These are phyloP conservation scores for Arachnopeziza araneosa DNA, from an alignment of 2,329 filamentous ascomycete genomes.

Conservation along the genomic window DNA sequence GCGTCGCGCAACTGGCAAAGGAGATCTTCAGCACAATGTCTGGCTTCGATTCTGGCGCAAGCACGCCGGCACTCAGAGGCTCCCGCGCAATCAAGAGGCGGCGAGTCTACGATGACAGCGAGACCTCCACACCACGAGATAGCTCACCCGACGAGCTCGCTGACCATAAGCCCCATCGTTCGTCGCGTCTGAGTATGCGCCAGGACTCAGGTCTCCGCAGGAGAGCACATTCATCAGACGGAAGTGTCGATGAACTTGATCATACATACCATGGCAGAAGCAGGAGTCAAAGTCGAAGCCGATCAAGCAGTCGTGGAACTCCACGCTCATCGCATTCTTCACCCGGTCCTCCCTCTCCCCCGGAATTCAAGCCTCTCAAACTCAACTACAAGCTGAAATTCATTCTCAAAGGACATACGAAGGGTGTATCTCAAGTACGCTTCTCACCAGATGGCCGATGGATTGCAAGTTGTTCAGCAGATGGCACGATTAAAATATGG, in stretches of 20 bases:
- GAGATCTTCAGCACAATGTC: conserved; percentile 17
- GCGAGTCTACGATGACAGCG: conserved; percentile 35
- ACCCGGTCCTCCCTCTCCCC: conserved; percentile 16
- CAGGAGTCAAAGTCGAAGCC: conserved; percentile 16
- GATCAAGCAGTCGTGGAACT: conserved; percentile 21
- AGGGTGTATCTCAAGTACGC: conserved; percentile 75
- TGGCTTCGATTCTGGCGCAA: conserved; percentile 23
- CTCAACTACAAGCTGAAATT: conserved; percentile 51
- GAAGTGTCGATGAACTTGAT: conserved; percentile 26
- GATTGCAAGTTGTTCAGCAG: conserved; percentile 86
- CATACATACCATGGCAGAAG: conserved; percentile 20
- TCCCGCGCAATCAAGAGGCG: conserved; percentile 21
- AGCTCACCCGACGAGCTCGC: conserved; percentile 41
- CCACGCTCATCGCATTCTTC: conserved; percentile 24
- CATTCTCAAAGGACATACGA: conserved; percentile 69
- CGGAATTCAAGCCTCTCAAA: conserved; percentile 21
- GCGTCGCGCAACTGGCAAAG: neutral
- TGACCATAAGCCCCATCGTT: conserved; percentile 30
- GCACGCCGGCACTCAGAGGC: conserved; percentile 12
- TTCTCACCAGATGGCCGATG: conserved; percentile 87
- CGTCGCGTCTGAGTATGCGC: conserved; percentile 27
- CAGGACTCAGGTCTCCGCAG: conserved; percentile 18
- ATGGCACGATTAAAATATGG: conserved; percentile 90
- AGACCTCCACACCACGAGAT: conserved; percentile 36
- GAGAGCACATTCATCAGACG: conserved; percentile 23